These are phyloP conservation scores for Eutrema heterophyllum DNA, from an alignment of 345 rosid species.

Conservation along the genomic window DNA sequence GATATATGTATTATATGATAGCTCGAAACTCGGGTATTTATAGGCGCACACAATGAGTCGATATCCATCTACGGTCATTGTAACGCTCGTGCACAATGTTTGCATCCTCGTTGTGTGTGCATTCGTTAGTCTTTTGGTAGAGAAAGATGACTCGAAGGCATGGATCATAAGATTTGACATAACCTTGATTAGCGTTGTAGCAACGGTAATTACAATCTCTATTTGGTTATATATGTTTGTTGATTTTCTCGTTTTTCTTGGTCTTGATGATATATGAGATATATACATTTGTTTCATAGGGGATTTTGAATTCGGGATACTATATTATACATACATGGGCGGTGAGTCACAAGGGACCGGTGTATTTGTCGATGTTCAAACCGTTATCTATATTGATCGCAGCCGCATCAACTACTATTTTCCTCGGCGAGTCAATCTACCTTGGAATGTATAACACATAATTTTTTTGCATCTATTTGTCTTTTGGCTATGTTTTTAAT, in stretches of 20 bases:
- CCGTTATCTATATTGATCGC: constrained; percentile 40
- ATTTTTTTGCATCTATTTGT: background rate
- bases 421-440: constrained; percentile 37
- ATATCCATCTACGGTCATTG: constrained; percentile 72
- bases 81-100: constrained; percentile 65
- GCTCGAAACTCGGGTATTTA: background rate
- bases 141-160: constrained; percentile 43
- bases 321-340: constrained; percentile 30
- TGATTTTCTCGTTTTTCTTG: background rate
- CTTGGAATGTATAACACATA: constrained; percentile 27
- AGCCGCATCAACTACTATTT: constrained; percentile 30
- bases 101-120: constrained; percentile 48
- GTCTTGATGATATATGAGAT: background rate
- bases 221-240: background rate
- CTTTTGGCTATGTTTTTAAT: background rate
- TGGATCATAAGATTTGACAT: constrained; percentile 51
- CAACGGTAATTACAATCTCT: constrained; percentile 3
- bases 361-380: constrained; percentile 40
- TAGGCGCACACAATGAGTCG: constrained; percentile 77
- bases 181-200: constrained; percentile 42
- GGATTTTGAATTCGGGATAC: constrained; percentile 41
- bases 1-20: background rate
- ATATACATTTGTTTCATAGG: constrained; percentile 33
- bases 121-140: constrained; percentile 44
- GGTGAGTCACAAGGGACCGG: constrained; percentile 38